phyloP scores from a whole-genome alignment of 2,329 filamentous ascomycete species.

The Fusarium humuli region DNA sequence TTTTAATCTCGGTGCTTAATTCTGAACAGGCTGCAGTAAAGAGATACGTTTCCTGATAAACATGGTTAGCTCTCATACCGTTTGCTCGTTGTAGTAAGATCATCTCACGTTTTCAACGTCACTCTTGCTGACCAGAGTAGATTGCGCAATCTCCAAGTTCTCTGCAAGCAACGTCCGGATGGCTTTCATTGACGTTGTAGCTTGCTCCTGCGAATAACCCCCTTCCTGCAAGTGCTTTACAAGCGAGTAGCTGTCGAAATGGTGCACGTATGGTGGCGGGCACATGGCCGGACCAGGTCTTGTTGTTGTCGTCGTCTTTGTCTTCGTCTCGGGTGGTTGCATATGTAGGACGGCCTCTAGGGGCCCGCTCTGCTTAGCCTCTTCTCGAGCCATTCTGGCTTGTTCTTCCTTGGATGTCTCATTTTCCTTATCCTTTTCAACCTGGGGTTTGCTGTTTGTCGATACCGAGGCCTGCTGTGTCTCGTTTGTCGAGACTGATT shows the following conservation, averaged over 20 bases:
- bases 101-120: constrained; percentile 81
- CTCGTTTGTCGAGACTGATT: constrained; percentile 12
- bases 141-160: constrained; percentile 84
- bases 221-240: constrained; percentile 82
- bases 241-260: constrained; percentile 94
- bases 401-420: constrained; percentile 31
- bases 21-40: constrained; percentile 95
- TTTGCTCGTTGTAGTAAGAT: no score
- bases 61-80: constrained; percentile 25
- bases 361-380: constrained; percentile 59
- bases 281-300: constrained; percentile 73
- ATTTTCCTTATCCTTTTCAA: constrained; percentile 13
- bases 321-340: constrained; percentile 54
- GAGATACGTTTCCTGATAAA: constrained; percentile 79
- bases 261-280: constrained; percentile 86
- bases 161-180: constrained; percentile 80
- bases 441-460: constrained; percentile 10
- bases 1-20: constrained; percentile 85
- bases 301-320: constrained; percentile 12
- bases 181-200: constrained; percentile 91
- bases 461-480: constrained; percentile 8
- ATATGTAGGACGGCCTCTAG: constrained; percentile 65
- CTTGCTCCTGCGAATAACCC: constrained; percentile 79
- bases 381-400: constrained; percentile 49
- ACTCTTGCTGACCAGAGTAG: constrained; percentile 85